A percentile compares a stretch with the other conserved stretches of the same genome.
phyloP scores from a whole-genome alignment of 257 asterid species.

The Solanum sejunctum region DNA sequence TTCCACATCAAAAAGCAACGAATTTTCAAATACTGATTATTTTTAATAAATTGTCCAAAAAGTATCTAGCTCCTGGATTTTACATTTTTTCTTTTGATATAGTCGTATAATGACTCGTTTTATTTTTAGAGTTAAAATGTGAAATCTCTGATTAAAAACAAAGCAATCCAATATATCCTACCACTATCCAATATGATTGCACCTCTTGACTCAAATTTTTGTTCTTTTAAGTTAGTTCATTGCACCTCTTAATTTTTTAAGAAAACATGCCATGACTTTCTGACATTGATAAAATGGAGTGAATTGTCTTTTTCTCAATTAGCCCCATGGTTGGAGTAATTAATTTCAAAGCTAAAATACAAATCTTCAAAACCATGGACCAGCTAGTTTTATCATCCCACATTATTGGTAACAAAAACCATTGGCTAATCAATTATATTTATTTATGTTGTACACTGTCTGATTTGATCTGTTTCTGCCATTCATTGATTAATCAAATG shows the following conservation, averaged over 20 bases:
- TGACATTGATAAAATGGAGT: background rate
- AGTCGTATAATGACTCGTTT: background rate
- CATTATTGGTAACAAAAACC: background rate
- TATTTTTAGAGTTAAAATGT: background rate
- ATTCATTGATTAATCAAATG: background rate
- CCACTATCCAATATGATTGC: background rate
- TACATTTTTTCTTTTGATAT: no score
- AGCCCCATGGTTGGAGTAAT: background rate
- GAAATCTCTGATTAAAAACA: background rate
- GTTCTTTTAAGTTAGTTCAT: background rate
- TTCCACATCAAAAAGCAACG: background rate
- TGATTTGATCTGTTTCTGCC: background rate
- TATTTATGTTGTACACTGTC: background rate
- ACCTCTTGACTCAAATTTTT: background rate
- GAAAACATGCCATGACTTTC: no score
- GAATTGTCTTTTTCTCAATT: background rate
- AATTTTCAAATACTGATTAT: background rate
- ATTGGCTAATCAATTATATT: background rate
- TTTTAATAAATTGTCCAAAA: background rate
- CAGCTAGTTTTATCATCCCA: background rate
- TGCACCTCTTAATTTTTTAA: background rate
- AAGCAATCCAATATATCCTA: background rate
- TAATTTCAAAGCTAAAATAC: background rate
- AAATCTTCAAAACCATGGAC: background rate
- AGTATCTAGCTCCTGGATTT: background rate